Base-by-base conservation (phyloP, 306 rosid genomes). In the Medicago lupulina region DNA sequence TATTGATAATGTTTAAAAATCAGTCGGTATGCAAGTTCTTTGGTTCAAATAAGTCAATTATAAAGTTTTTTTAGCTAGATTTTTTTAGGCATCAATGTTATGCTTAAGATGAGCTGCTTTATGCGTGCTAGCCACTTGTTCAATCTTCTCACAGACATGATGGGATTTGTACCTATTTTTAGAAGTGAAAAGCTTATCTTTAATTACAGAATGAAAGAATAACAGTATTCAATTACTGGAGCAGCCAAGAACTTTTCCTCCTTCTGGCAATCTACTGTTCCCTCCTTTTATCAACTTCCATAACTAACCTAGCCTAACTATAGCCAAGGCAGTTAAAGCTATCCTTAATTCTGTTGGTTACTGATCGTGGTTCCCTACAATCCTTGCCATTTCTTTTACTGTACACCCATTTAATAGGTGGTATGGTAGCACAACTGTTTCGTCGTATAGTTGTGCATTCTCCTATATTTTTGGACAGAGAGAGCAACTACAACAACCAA, bases 11-110 rank as follows among this genome's bases (percentile, higher is more conserved):
- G 28, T 80, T 31, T 41, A 23, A 70, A 64, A 41, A 18, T 50
- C 70, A 76, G 70, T 19, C 69, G 41, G 43, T 68, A 62, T 69
- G 53, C 64, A 61, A 62, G 46, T 38, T 76, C 46, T n/a, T 31
- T 11, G 34, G 18, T 67, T 65, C 41, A 54, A 73, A 34, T 73
- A 23, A 54, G 53, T 54, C 71, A 59, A 47, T 74, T 44, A 6
- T 11, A 47, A 38, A 63, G 71, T 59, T 49, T 18, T 59, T 49
- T 18, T 59, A 59, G 66, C 31, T 25, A 39, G 47, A 34, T 17
- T 51, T 14, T 75, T 39, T 58, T 60, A 60, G 58, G 40, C 41
- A 9, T 17, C 8, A 14, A 50, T 49, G 21, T 49, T 64, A 21
- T 44, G 21, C 73, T 14, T 57, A 43, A 44, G 38, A 67, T 21